phyloP scores from a whole-genome alignment of 2,329 filamentous ascomycete genomes.

The Penicillium sp. region DNA sequence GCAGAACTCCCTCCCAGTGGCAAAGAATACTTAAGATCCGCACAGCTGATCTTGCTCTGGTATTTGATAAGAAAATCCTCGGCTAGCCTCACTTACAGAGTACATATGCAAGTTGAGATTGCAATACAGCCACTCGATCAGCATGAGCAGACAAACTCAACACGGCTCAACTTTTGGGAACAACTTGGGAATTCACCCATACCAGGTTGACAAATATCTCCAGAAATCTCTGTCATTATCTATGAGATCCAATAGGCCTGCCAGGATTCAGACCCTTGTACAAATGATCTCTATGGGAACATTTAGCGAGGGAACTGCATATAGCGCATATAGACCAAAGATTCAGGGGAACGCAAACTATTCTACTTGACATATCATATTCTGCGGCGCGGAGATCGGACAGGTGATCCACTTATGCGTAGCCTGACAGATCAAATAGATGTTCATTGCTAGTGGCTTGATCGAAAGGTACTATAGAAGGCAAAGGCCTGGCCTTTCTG shows the following conservation, averaged over 20 bases:
- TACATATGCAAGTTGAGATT: not conserved
- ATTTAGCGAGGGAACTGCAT: not conserved
- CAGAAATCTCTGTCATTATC: not conserved
- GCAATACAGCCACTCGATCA: not conserved
- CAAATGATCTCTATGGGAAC: too few species aligned
- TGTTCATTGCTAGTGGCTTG: constrained; percentile 13
- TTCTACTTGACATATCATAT: constrained; percentile 19
- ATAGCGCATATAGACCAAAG: not conserved
- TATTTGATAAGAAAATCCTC: not conserved
- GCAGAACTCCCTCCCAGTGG: not conserved
- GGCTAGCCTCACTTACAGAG: not conserved
- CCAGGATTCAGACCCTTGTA: not conserved
- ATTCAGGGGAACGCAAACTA: constrained; percentile 1
- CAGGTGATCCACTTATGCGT: constrained; percentile 3
- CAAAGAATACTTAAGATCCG: not conserved
- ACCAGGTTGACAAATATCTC: constrained; percentile 4
- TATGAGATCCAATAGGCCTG: not conserved
- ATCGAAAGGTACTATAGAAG: constrained; percentile 7
- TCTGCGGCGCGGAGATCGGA: constrained; percentile 7
- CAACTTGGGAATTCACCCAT: not conserved
- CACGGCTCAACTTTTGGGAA: not conserved
- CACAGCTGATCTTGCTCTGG: not conserved
- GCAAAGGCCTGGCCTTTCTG: not conserved
- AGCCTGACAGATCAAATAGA: constrained; percentile 18
- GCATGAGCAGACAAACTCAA: not conserved